Conservation (phyloP, 2,329 filamentous ascomycete species). For the Kalmusia sp. region DNA sequence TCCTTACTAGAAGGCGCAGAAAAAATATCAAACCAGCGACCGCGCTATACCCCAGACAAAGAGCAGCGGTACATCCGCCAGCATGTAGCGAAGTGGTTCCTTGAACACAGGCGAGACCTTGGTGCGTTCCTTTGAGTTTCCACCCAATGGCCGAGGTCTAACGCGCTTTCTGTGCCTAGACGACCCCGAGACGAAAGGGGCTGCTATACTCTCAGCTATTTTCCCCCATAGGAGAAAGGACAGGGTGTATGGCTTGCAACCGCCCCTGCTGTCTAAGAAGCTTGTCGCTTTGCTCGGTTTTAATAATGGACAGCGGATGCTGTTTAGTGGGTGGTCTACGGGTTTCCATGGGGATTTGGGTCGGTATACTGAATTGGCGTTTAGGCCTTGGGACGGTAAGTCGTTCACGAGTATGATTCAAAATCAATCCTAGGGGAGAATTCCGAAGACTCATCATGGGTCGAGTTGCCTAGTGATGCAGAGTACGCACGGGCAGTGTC, state of each 20-base stretch:
- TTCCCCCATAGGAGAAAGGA: conserved; percentile 79
- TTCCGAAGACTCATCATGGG: too few species aligned
- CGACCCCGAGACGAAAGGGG: conserved; percentile 61
- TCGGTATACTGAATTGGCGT: conserved; percentile 71
- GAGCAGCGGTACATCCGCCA: conserved; percentile 36
- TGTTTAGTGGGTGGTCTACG: conserved; percentile 69
- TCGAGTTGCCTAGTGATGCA: too few species aligned
- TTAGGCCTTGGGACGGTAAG: conserved; percentile 62
- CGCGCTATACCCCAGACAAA: conserved; percentile 45
- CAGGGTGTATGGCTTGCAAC: conserved; percentile 76
- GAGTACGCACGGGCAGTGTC: too few species aligned
- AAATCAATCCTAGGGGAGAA: too few species aligned
- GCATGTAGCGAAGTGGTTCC: conserved; percentile 73
- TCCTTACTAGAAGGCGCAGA: conserved; percentile 75
- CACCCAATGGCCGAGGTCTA: too few species aligned
- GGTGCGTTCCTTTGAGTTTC: too few species aligned
- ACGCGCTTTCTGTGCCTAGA: too few species aligned
- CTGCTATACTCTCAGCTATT: conserved; percentile 76
- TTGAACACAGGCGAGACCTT: conserved; percentile 64
- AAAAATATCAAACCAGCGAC: conserved; percentile 50
- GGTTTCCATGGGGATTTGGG: conserved; percentile 72
- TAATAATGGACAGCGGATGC: conserved; percentile 64
- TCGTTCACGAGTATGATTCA: too few species aligned
- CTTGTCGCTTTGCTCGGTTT: conserved; percentile 72
- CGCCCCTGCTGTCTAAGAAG: conserved; percentile 67